These are phyloP conservation scores for Straminergon stramineum DNA, from an alignment of 225 moss, liverwort and hornwort genomes.

Conservation along the genomic window DNA sequence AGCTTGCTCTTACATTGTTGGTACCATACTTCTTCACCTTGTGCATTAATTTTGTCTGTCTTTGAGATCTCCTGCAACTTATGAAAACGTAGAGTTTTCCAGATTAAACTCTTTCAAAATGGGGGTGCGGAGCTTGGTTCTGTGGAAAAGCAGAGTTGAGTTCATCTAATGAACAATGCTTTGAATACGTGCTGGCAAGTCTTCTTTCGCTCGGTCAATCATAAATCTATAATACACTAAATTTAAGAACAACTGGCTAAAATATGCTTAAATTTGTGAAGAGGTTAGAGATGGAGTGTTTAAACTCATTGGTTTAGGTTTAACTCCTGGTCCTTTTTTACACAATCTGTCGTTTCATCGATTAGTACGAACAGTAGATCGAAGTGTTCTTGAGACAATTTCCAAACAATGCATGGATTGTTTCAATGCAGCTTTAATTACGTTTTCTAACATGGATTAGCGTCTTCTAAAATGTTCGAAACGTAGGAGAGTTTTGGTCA, in stretches of 20 bases:
- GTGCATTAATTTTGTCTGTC: not conserved
- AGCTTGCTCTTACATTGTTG: slow-evolving; percentile 51
- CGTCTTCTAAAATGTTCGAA: not conserved
- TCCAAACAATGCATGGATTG: not conserved
- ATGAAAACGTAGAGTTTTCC: not conserved
- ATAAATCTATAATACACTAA: not conserved
- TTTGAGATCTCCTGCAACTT: not conserved
- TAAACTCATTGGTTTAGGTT: not conserved
- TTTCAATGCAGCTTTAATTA: not conserved
- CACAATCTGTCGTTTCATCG: not conserved
- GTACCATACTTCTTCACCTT: not conserved
- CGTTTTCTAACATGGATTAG: not conserved
- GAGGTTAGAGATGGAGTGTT: not conserved
- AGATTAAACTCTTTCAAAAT: not conserved
- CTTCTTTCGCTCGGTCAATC: not conserved
- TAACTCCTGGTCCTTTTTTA: too few relatives aligned
- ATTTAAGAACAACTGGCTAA: not conserved
- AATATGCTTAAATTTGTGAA: not conserved
- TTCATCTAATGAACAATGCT: not conserved
- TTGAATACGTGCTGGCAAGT: not conserved
- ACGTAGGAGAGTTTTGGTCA: not conserved
- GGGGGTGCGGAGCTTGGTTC: not conserved
- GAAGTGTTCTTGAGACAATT: not conserved
- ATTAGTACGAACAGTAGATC: not conserved
- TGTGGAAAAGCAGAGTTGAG: not conserved